Evolutionary conservation across 1,139 yeast genomes (phyloP), one percentile per base, ranked within the genome.

Genomic region (Sugiyamaella sp.): DNA sequence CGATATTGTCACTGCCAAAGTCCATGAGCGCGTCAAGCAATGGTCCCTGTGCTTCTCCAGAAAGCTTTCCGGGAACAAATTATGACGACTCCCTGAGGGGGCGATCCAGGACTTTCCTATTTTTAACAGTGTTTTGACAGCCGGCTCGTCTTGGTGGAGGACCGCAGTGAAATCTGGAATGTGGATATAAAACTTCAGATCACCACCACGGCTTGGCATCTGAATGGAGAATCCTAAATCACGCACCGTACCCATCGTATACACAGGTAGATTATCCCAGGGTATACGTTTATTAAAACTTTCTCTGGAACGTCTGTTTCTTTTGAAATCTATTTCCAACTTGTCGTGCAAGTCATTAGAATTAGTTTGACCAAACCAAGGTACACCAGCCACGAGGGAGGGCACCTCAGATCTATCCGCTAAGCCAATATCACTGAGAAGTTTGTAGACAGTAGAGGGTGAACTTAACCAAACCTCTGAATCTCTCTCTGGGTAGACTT

Each of bases 151-250:
- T 10, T 29, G 33, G 24, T 42, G 29, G 49, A 56, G 41, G 4
- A 35, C 42, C 9, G 45, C 35, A 3, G 57, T 32, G n/a, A 56
- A 19, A 42, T 59, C 62, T 5, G 59, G 57, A 8, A 60, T 44
- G 39, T 60, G 63, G 21, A 60, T 45, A 39, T 40, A 52, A 4
- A 59, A 25, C 1, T 32, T 49, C 5, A 39, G 27, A 12, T 21
- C 50, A 40, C 37, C 32, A 19, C 2, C 35, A 14, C 25, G n/a
- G 2, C 12, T 5, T 10, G 12, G n/a, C 2, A n/a, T 22, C 4
- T 42, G 51, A 12, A 61, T 16, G 1, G 63, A 59, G 17, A 61
- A 44, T 22, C 59, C 64, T 19, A 62, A 37, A 37, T 62, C 63
- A 2, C 37, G 32, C 1, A 14, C 38, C n/a, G 27, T 49, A 25